A percentile compares a stretch with the other conserved stretches of the same genome.
These are phyloP conservation scores for Fusarium falciforme DNA, from an alignment of 2,329 filamentous ascomycete species.

Conservation along the genomic window DNA sequence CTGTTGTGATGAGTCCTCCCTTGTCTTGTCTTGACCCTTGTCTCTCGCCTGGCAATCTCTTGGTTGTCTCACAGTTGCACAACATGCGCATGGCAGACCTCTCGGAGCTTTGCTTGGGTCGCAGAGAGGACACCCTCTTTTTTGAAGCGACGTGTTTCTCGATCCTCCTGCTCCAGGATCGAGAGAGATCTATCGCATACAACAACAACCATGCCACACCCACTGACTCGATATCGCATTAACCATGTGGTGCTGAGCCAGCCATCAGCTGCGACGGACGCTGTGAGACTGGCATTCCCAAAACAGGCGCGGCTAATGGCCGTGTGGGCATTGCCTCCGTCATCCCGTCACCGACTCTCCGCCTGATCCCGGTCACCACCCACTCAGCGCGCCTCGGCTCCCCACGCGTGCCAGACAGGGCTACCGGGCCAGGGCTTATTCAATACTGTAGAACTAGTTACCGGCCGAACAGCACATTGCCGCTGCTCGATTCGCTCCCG, in stretches of 20 bases:
- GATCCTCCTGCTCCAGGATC: not conserved
- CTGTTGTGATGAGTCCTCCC: not conserved
- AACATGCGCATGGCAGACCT: not conserved
- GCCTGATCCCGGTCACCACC: constrained; percentile 26
- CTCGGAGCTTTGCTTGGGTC: not conserved
- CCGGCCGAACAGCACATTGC: not conserved
- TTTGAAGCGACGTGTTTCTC: not conserved
- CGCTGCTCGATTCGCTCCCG: constrained; percentile 17
- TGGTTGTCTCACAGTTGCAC: not conserved
- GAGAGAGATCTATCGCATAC: not conserved
- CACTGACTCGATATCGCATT: not conserved
- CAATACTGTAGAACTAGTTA: not conserved
- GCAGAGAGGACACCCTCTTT: not conserved
- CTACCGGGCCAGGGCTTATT: constrained; percentile 3
- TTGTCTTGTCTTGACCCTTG: not conserved
- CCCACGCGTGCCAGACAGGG: constrained; percentile 30
- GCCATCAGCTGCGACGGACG: not conserved
- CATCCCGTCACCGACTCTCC: constrained; percentile 35
- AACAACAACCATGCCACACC: not conserved
- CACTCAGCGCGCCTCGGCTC: constrained; percentile 30
- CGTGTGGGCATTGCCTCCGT: constrained; percentile 10
- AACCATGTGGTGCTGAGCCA: constrained; percentile 3
- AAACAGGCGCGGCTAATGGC: not conserved
- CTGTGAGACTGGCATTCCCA: constrained; percentile 2
- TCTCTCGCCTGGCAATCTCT: not conserved